Percentiles rank a stretch among this genome's conserved stretches.
Evolutionary conservation across 1,284 basidiomycete species (phyloP).

Genomic region (Cutaneotrichosporon arboriforme): DNA sequence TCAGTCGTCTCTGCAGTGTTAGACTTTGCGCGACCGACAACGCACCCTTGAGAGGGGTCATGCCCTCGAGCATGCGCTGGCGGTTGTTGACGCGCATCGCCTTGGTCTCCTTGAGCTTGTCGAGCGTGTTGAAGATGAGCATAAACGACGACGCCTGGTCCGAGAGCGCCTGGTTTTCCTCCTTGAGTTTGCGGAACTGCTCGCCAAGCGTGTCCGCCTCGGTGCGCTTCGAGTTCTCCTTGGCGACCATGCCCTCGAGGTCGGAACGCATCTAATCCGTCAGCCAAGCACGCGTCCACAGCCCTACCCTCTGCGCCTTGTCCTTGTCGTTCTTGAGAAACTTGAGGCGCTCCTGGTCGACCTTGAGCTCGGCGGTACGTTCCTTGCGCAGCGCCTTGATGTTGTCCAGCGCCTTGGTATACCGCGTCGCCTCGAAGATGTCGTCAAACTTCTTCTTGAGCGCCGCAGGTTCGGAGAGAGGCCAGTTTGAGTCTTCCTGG

Average conservation of each 20-base stretch:
- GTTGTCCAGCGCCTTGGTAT: constrained; percentile 92
- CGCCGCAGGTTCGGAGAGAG: constrained; percentile 79
- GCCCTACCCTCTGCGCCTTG: constrained; percentile 63
- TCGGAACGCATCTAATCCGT: constrained; percentile 32
- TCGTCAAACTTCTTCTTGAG: constrained; percentile 99
- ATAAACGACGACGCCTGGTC: constrained; percentile 78
- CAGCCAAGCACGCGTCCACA: background rate
- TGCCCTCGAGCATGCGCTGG: constrained; percentile 54
- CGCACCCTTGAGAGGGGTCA: constrained; percentile 66
- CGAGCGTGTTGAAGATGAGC: constrained; percentile 69
- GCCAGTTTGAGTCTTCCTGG: constrained; percentile 99
- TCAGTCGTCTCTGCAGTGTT: constrained; percentile 65
- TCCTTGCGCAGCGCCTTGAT: constrained; percentile 90
- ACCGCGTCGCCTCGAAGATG: constrained; percentile 98
- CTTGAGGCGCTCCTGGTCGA: constrained; percentile 81
- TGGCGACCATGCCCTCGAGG: constrained; percentile 56
- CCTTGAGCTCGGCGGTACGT: constrained; percentile 80
- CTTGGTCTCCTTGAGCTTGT: constrained; percentile 63
- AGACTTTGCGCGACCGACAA: constrained; percentile 4
- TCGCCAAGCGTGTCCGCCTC: constrained; percentile 67
- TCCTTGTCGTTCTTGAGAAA: constrained; percentile 76
- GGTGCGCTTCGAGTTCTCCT: constrained; percentile 67
- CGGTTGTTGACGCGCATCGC: constrained; percentile 61
- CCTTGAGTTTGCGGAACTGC: constrained; percentile 62
- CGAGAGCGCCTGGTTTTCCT: constrained; percentile 74